These are phyloP conservation scores for Talaromyces liani DNA, from an alignment of 495 filamentous ascomycete genomes.

Conservation along the genomic window DNA sequence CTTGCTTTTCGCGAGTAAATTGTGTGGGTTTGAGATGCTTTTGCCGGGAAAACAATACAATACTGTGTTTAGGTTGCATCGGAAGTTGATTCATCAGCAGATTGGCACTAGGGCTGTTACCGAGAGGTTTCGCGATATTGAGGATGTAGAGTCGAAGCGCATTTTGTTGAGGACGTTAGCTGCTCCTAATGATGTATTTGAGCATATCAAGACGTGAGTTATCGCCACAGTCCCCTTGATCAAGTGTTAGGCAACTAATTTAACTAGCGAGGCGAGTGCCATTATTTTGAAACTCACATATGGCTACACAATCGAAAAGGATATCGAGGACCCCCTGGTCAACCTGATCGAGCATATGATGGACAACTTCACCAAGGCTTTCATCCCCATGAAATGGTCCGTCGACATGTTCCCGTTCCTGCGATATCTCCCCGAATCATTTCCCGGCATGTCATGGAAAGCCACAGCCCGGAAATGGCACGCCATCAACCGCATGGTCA, in stretches of 20 bases:
- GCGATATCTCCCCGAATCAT: conserved; percentile 31
- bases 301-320: conserved; percentile 39
- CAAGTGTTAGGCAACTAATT: neutral
- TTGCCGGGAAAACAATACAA: conserved; percentile 23
- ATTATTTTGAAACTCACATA: conserved; percentile 41
- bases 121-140: conserved; percentile 23
- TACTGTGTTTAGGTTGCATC: conserved; percentile 28
- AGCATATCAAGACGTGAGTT: conserved; percentile 35
- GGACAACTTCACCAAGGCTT: conserved; percentile 27
- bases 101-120: conserved; percentile 25
- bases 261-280: conserved; percentile 25
- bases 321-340: conserved; percentile 32
- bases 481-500: conserved; percentile 14
- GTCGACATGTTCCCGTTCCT: conserved; percentile 34
- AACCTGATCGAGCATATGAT: conserved; percentile 26
- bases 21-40: conserved; percentile 19
- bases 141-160: conserved; percentile 30
- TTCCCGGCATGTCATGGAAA: conserved; percentile 42
- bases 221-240: no score
- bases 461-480: conserved; percentile 23
- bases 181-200: conserved; percentile 22
- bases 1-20: conserved; percentile 26
- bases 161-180: conserved; percentile 33
- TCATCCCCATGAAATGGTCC: conserved; percentile 27
- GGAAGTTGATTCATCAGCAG: conserved; percentile 28